Evolutionary conservation across 257 asterid species (phyloP), one percentile per base, ranked within the genome.

Genomic region (Thymus quinquecostatus): DNA sequence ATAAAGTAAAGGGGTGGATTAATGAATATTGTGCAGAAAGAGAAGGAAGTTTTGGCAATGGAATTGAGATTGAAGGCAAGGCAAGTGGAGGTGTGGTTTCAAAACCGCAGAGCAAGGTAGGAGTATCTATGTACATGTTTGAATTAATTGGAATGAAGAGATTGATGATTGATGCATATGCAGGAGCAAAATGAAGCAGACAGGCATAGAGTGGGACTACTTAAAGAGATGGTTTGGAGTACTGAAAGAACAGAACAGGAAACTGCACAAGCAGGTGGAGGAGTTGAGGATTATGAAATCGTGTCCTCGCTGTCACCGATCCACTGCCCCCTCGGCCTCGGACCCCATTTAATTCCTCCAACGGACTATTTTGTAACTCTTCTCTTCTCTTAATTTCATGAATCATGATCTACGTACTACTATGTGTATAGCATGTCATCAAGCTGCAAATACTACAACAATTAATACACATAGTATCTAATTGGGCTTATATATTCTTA

Each of bases 31-130:
- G 21, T 75, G 86, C 80, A 91, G 97, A 86, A 78, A 74, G 86
- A 87, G 81, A 91, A 91, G 78, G 90, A 80, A 72, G 81, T 30
- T 60, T 80, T 91, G 82, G 95, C 97, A 12, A 57, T 67, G 80
- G 86, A 84, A 73, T 72, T 91, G 70, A 87, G 82, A 69, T 70
- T 89, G 59, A 91, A 83, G 86, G 80, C 89, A 59, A 81, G 97
- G 64, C 97, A 91, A 75, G 96, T 91, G 43, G 97, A 91, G 78
- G 97, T 91, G 65, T 91, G 97, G 97, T 91, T 91, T 84, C 97
- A 91, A 74, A 91, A 91, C 82, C 94, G 95, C 67, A 80, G 97
- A 82, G 97, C 97, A 79, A 91, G 97, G 97, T 91, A 80, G 13
- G n/a, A 3, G 21, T 21, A 21, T 21, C 21, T 36, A 36, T 36